Evolutionary conservation across 441 rosid genomes (phyloP).

Genomic region (Raphanus hybrid): DNA sequence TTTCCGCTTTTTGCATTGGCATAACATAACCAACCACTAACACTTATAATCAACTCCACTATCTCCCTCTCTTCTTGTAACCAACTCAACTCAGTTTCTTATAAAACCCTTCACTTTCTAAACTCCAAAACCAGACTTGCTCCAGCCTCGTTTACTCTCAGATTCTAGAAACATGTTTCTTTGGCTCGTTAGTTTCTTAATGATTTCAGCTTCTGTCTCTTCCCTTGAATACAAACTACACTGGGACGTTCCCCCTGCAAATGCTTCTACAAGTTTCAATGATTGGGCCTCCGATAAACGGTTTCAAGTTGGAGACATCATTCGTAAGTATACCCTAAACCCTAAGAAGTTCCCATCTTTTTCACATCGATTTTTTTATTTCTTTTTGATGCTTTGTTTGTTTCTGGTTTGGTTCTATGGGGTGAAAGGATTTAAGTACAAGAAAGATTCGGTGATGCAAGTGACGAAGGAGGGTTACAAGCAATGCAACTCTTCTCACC

Average conservation of each 20-base stretch:
- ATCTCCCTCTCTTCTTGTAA: background rate
- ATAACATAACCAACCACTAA: background rate
- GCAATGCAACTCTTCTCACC: slow-evolving; percentile 10
- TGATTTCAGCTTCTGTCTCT: slow-evolving; percentile 12
- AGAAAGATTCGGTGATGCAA: slow-evolving; percentile 16
- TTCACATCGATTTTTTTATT: background rate
- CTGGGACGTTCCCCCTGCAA: slow-evolving; percentile 7
- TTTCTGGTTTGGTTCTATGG: background rate
- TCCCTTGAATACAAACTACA: slow-evolving; percentile 5
- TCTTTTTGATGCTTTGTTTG: background rate
- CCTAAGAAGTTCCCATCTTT: background rate
- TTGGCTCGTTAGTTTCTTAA: background rate
- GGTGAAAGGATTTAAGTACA: background rate
- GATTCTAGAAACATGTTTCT: slow-evolving; percentile 1
- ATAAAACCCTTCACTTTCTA: background rate
- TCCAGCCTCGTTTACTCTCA: background rate
- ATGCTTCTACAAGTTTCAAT: background rate
- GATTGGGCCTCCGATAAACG: background rate
- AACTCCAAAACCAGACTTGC: background rate
- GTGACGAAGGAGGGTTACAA: background rate
- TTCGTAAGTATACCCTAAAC: background rate
- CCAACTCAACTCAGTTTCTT: background rate
- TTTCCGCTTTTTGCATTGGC: background rate
- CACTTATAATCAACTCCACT: background rate
- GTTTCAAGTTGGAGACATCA: slow-evolving; percentile 8